Evolutionary conservation across 768 basidiomycete genomes (phyloP), one percentile per base, ranked within the genome.

Genomic region (Leccinum arenicola): DNA sequence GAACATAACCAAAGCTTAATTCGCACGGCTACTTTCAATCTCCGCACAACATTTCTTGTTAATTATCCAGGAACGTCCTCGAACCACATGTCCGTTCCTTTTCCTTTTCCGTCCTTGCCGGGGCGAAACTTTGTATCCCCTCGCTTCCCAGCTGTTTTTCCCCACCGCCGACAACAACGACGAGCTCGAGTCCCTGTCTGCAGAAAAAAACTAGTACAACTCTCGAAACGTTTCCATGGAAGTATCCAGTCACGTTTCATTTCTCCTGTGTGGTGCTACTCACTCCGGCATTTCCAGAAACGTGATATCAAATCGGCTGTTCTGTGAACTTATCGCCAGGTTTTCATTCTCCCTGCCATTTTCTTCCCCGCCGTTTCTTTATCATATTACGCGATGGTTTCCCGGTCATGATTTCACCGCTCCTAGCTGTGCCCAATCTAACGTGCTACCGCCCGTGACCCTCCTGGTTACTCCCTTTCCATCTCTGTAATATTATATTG

Each of bases 1-100:
- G 71, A 73, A 73, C 73, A 73, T 74, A 73, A 74, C 71, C 60
- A 74, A 71, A 71, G 73, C 62, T 47, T 63, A 71, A 66, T 73
- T 73, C 71, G 58, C 71, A 73, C 71, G 69, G 58, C 57, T 60
- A 62, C 40, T 60, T 74, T 74, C 66, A 70, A 73, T 67, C 71
- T 70, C 72, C 73, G 71, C 67, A 68, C 6, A 61, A 63, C 64
- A 65, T 60, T 63, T 69, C 53, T 51, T 56, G 64, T 71, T 65
- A 61, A 72, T 70, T 65, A 55, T 67, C 69, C 63, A 72, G 71
- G 73, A 68, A 74, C 71, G 61, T 59, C 69, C 62, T 64, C 71
- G 65, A 70, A 55, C 59, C 59, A 33, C 56, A 64, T 60, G 65
- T 48, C 43, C 51, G 49, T 57, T 59, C 61, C 56, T 61, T 61